Base-by-base conservation (phyloP, 148 eudicot genomes). In the Arctostaphylos glauca region DNA sequence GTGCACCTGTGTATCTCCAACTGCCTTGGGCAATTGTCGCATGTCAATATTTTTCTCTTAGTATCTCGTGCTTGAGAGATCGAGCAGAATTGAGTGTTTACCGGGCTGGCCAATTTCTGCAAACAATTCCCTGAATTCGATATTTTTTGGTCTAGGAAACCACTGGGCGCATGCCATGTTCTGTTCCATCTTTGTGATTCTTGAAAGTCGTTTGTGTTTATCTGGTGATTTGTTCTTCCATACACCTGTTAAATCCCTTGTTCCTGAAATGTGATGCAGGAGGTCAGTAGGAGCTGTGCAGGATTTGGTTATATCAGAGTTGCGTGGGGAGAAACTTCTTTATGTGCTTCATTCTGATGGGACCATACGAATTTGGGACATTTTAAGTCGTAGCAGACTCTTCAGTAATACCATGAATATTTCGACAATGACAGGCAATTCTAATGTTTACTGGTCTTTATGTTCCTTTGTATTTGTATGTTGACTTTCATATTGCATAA, bases 301-400 rank as follows among this genome's bases (percentile, higher is more conserved):
- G 89, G 96, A 90, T 87, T 66, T 96, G 87, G 90, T 87, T 60
- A 75, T 91, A 52, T 86, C 90, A 44, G 92, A 88, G 81, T 68
- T 94, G 81, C 76, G 87, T 62, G 90, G 92, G 75, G 92, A 86
- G 84, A 91, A 90, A 83, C 84, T 93, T 83, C 85, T 92, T 74
- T 91, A 93, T 89, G 97, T 90, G 83, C 94, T 96, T 84, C 96
- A 94, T 90, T 90, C 94, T 79, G 98, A 94, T 85, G 98, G 98
- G 67, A 84, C 58, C 84, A 64, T 96, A 76, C 90, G 90, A 78
- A 88, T 90, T 31, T 96, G 99, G 99, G 99, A 96, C 86, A 86
- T 92, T 82, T 80, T 77, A 41, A 88, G 91, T 75, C 90, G 85
- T 87, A 79, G 83, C 88, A 96, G 86, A 87, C 84, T 96, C 83